phyloP scores from a whole-genome alignment of 1,139 yeast genomes.

The Yueomyces sp. region DNA sequence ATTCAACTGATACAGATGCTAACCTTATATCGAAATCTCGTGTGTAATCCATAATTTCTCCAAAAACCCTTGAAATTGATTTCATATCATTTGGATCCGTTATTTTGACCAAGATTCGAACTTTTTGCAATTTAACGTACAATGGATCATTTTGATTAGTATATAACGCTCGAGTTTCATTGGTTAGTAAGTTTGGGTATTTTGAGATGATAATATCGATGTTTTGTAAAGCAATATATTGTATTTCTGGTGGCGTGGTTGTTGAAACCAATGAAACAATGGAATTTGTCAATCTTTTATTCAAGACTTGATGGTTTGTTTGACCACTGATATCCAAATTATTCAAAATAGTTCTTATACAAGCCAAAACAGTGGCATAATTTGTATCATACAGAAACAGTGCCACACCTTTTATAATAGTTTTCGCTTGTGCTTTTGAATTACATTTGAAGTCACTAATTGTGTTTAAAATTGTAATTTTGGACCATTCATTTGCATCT shows the following conservation, averaged over 20 bases:
- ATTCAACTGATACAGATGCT: conserved; percentile 67
- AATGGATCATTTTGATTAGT: conserved; percentile 90
- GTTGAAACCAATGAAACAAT: conserved; percentile 63
- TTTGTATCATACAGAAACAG: conserved; percentile 96
- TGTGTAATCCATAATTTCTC: conserved; percentile 83
- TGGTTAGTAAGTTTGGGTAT: conserved; percentile 66
- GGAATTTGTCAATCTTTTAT: conserved; percentile 73
- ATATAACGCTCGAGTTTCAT: conserved; percentile 81
- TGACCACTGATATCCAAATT: conserved; percentile 30
- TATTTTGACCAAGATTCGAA: conserved; percentile 78
- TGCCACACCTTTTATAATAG: conserved; percentile 77
- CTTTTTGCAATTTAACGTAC: conserved; percentile 79
- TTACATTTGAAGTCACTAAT: conserved; percentile 54
- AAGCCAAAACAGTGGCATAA: conserved; percentile 83
- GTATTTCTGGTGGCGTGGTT: conserved; percentile 84
- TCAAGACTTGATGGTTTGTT: conserved; percentile 23
- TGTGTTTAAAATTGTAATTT: conserved; percentile 78
- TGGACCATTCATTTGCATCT: conserved; percentile 98
- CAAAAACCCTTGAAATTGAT: conserved; percentile 56
- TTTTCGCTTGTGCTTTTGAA: conserved; percentile 56
- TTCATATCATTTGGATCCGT: conserved; percentile 41
- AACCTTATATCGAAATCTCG: conserved; percentile 89
- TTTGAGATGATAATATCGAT: conserved; percentile 81
- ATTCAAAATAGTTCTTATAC: conserved; percentile 68
- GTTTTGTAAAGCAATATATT: conserved; percentile 84